phyloP scores from a whole-genome alignment of 2,329 filamentous ascomycete species.

The Xylariales sp. region DNA sequence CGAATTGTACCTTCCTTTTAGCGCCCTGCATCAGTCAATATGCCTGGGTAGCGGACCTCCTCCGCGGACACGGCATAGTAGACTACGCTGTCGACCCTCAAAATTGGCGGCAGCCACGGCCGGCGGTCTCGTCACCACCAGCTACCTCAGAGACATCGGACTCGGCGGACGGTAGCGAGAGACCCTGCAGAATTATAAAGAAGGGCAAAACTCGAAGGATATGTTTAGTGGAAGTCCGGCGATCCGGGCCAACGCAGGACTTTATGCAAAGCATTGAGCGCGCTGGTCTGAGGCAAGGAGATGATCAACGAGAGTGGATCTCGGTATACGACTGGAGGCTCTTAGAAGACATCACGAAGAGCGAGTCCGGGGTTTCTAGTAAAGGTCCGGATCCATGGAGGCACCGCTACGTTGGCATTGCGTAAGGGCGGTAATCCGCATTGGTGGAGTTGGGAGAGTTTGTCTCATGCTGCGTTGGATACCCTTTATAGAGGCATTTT shows the following conservation, averaged over 20 bases:
- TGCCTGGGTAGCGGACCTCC: slow-evolving; percentile 32
- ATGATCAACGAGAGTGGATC: slow-evolving; percentile 31
- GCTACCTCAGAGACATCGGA: no score
- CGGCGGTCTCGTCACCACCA: no score
- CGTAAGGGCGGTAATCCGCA: slow-evolving; percentile 21
- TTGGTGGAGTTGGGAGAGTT: slow-evolving; percentile 2
- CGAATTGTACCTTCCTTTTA: slow-evolving; percentile 33
- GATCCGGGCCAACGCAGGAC: slow-evolving; percentile 22
- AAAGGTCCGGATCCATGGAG: slow-evolving; percentile 37
- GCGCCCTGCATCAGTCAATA: slow-evolving; percentile 35
- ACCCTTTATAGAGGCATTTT: no score
- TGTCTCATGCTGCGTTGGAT: no score
- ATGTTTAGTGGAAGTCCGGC: slow-evolving; percentile 37
- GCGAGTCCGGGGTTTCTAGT: slow-evolving; percentile 32
- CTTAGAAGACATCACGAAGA: slow-evolving; percentile 33
- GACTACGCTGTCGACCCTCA: slow-evolving; percentile 28
- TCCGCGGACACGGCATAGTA: slow-evolving; percentile 37
- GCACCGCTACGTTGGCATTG: slow-evolving; percentile 39
- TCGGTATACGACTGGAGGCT: slow-evolving; percentile 44
- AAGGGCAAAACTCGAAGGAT: slow-evolving; percentile 24
- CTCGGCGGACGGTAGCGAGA: no score
- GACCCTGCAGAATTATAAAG: no score
- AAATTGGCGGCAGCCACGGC: no score
- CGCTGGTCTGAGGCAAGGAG: slow-evolving; percentile 20
- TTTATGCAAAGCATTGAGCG: slow-evolving; percentile 31